phyloP scores from a whole-genome alignment of 352 stramenopile genomes.

The Globisporangium megalacanthum region DNA sequence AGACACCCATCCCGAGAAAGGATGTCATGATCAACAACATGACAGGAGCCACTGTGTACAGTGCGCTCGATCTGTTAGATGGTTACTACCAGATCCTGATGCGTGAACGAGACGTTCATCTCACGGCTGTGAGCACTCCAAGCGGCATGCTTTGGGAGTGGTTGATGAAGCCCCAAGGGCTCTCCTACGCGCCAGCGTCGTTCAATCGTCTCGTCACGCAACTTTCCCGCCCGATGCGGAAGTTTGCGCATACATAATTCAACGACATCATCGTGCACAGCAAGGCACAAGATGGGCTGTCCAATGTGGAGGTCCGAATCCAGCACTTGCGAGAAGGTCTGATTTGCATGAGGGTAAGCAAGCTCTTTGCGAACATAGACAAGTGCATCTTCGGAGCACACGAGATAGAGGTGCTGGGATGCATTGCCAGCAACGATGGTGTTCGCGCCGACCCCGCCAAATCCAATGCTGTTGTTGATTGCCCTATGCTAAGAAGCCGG shows the following conservation, averaged over 20 bases:
- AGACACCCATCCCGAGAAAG: slow-evolving; percentile 27
- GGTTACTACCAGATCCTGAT: slow-evolving; percentile 32
- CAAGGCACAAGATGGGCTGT: background rate
- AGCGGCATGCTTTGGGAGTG: slow-evolving; percentile 22
- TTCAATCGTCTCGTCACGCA: slow-evolving; percentile 21
- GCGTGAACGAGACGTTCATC: slow-evolving; percentile 3
- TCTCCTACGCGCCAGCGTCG: slow-evolving; percentile 17
- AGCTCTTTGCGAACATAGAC: slow-evolving; percentile 1
- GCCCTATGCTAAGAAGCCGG: slow-evolving; percentile 4
- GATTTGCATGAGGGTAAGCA: slow-evolving; percentile 1
- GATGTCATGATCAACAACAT: slow-evolving; percentile 23
- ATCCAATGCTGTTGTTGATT: slow-evolving; percentile 5
- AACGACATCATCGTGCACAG: slow-evolving; percentile 7
- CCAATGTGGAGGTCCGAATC: background rate
- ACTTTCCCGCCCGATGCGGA: background rate
- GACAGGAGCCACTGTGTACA: slow-evolving; percentile 22
- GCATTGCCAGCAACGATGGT: background rate
- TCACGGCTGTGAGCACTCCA: slow-evolving; percentile 20
- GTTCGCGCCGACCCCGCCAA: slow-evolving; percentile 18
- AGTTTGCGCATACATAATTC: slow-evolving; percentile 5
- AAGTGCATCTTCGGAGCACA: slow-evolving; percentile 1
- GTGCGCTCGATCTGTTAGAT: slow-evolving; percentile 19
- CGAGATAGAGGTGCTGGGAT: background rate
- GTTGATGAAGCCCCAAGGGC: slow-evolving; percentile 19
- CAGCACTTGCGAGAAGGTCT: background rate